Conservation (phyloP, 2,329 filamentous ascomycete genomes). For the Aspergillus novofumigatus region DNA sequence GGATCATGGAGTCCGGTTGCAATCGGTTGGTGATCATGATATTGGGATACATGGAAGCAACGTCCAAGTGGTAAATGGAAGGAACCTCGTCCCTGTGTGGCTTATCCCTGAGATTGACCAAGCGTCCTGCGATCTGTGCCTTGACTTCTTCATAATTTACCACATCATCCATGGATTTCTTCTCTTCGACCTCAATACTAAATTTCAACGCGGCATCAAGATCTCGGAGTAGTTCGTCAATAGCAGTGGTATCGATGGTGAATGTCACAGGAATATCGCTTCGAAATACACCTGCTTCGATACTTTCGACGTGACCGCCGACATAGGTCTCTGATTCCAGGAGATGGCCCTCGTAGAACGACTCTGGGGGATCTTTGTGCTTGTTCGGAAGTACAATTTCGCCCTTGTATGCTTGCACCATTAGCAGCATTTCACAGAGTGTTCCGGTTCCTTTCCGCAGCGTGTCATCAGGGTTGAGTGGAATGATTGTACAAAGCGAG, state of each 20-base stretch:
- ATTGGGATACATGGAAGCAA: conserved; percentile 97
- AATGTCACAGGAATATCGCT: conserved; percentile 95
- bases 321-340: conserved; percentile 98
- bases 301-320: conserved; percentile 97
- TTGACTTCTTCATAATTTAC: conserved; percentile 82
- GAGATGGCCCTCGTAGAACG: conserved; percentile 95
- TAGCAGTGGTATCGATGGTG: conserved; percentile 77
- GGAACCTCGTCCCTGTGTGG: conserved; percentile 82
- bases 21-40: conserved; percentile 99
- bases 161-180: conserved; percentile 74
- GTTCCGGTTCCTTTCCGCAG: conserved; percentile 95
- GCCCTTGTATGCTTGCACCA: conserved; percentile 95
- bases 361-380: conserved; percentile 81
- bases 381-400: conserved; percentile 95
- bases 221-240: conserved; percentile 83
- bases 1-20: conserved; percentile 98
- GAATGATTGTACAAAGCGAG: conserved; percentile 94
- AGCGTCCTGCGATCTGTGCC: conserved; percentile 68
- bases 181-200: conserved; percentile 77
- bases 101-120: conserved; percentile 70
- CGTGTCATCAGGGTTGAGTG: conserved; percentile 86
- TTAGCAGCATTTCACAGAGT: conserved; percentile 97
- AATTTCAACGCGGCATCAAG: conserved; percentile 87
- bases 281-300: conserved; percentile 94
- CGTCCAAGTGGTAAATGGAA: conserved; percentile 95